phyloP scores from a whole-genome alignment of 805 yeast genomes.

The Candida manassasensis region DNA sequence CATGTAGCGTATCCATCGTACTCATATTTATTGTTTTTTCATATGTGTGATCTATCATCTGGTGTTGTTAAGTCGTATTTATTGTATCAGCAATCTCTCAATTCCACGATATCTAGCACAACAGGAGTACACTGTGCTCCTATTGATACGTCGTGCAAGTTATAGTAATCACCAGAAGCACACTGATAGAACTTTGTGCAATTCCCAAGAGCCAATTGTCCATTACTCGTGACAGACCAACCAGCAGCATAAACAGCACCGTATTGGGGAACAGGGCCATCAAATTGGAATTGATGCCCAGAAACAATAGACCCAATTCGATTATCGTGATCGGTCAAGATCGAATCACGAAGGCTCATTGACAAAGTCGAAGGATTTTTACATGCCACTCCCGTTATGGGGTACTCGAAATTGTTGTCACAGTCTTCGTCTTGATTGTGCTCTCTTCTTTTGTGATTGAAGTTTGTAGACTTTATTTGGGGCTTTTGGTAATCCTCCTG shows the following conservation, averaged over 20 bases:
- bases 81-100: slow-evolving; percentile 26
- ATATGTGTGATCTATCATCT: no score
- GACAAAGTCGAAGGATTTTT: slow-evolving; percentile 19
- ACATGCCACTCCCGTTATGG: slow-evolving; percentile 28
- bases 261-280: slow-evolving; percentile 37
- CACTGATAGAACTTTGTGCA: slow-evolving; percentile 33
- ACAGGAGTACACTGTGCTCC: slow-evolving; percentile 35
- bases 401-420: slow-evolving; percentile 12
- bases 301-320: slow-evolving; percentile 37
- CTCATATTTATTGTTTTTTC: no score
- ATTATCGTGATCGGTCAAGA: slow-evolving; percentile 26
- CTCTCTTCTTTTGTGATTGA: neutral
- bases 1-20: no score
- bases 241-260: slow-evolving; percentile 36
- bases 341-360: slow-evolving; percentile 26
- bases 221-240: slow-evolving; percentile 32
- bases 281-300: slow-evolving; percentile 37
- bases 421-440: slow-evolving; percentile 7
- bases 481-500: slow-evolving; percentile 4
- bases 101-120: slow-evolving; percentile 31
- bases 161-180: slow-evolving; percentile 36
- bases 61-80: no score
- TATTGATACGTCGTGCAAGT: slow-evolving; percentile 30
- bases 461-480: no score
- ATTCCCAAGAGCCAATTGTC: slow-evolving; percentile 31